These are phyloP conservation scores for Stagonosporopsis vannaccii DNA, from an alignment of 2,329 filamentous ascomycete genomes.

Conservation along the genomic window DNA sequence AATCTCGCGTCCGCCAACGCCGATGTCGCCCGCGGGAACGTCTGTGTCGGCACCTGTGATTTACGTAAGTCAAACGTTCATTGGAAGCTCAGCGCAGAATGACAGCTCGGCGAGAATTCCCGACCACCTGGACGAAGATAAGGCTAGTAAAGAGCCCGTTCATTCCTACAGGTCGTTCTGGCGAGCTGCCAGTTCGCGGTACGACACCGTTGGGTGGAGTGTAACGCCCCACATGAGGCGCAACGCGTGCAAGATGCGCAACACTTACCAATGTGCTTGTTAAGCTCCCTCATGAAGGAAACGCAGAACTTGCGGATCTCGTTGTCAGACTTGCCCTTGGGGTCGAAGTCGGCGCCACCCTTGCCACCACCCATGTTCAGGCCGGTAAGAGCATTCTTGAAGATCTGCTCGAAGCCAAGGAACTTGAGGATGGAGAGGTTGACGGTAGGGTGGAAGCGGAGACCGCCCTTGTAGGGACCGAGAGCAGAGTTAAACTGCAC, in stretches of 20 bases:
- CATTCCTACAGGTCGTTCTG: conserved; percentile 20
- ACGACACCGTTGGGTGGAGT: conserved; percentile 22
- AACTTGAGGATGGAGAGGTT: conserved; percentile 87
- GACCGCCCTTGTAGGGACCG: conserved; percentile 96
- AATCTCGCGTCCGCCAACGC: conserved; percentile 89
- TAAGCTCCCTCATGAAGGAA: conserved; percentile 94
- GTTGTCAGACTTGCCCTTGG: conserved; percentile 96
- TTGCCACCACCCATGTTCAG: conserved; percentile 96
- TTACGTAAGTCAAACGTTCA: conserved; percentile 51
- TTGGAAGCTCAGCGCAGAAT: conserved; percentile 15
- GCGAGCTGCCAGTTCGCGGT: conserved; percentile 17
- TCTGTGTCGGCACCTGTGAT: conserved; percentile 79
- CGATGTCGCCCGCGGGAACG: conserved; percentile 96
- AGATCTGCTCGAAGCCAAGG: conserved; percentile 98
- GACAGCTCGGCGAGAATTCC: conserved; percentile 1
- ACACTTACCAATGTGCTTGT: conserved; percentile 76
- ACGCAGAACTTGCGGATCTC: conserved; percentile 98
- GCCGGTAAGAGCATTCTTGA: conserved; percentile 98
- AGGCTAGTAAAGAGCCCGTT: conserved; percentile 21
- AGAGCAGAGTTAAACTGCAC: conserved; percentile 99
- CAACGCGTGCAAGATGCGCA: conserved; percentile 7
- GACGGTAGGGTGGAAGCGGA: conserved; percentile 91
- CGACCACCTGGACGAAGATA: conserved; percentile 17
- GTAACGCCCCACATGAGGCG: conserved; percentile 21
- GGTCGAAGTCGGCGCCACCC: conserved; percentile 97